phyloP scores from a whole-genome alignment of 2,329 filamentous ascomycete genomes.

The Fusarium austroafricanum region DNA sequence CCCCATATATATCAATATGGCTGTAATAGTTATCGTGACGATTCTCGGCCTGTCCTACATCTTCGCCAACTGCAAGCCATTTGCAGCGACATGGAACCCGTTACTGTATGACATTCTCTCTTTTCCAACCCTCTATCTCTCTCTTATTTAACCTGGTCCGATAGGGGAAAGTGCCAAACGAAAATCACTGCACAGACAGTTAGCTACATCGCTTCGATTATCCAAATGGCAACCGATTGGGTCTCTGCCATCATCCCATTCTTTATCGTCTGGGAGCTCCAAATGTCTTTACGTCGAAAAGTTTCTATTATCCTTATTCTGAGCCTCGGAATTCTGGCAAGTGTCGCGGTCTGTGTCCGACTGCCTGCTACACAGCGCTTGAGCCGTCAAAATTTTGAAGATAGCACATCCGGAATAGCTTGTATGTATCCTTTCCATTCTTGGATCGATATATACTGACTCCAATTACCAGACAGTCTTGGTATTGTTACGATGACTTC shows the following conservation, averaged over 20 bases:
- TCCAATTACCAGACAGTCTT: not conserved
- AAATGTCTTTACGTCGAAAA: constrained; percentile 7
- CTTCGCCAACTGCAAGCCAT: constrained; percentile 7
- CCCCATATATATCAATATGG: constrained; percentile 15
- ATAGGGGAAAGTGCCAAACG: constrained; percentile 3
- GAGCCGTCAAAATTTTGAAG: not conserved
- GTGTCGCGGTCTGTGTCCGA: not conserved
- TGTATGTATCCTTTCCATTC: not conserved
- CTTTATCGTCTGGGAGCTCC: not conserved
- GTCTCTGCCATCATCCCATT: not conserved
- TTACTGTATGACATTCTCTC: not conserved
- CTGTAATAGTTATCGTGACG: constrained; percentile 1
- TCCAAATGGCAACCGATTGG: constrained; percentile 13
- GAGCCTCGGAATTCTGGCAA: not conserved
- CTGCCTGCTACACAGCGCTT: not conserved
- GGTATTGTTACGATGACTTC: constrained; percentile 9
- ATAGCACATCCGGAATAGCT: not conserved
- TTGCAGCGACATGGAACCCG: constrained; percentile 7
- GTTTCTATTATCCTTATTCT: not conserved
- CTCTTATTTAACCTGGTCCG: not conserved
- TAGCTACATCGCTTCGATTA: not conserved
- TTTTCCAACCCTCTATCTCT: fast-evolving
- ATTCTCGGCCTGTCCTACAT: not conserved
- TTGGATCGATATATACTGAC: not conserved
- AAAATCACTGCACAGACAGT: not conserved